These are phyloP conservation scores for Pseudoneurospora amorphoporcata DNA, from an alignment of 495 filamentous ascomycete genomes.

Conservation along the genomic window DNA sequence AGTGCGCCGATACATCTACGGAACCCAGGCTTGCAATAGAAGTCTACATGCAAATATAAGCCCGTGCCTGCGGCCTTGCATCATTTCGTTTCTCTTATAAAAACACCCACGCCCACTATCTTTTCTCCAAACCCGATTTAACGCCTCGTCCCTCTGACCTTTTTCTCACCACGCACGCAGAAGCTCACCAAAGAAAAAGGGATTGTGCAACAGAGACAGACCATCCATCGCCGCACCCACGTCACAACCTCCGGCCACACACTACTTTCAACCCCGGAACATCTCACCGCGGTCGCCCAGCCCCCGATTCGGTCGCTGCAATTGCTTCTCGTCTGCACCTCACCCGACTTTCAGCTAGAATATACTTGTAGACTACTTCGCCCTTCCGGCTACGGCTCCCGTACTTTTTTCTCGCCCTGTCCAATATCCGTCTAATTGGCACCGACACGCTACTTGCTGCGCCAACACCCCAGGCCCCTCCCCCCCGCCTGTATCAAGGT, in stretches of 20 bases:
- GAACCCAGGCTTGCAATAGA: background rate
- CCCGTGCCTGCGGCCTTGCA: background rate
- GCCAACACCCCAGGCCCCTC: background rate
- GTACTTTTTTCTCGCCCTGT: background rate
- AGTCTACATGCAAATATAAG: background rate
- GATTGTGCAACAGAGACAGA: background rate
- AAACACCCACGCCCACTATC: background rate
- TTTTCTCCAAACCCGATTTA: background rate
- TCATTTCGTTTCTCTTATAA: background rate
- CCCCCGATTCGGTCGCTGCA: slow-evolving; percentile 4
- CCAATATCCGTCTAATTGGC: background rate
- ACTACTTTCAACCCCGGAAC: background rate
- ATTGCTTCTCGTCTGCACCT: background rate
- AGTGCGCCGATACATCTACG: background rate
- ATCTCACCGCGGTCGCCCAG: slow-evolving; percentile 4
- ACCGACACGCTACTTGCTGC: background rate
- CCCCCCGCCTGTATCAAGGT: background rate
- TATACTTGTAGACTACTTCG: background rate
- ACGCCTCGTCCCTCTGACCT: background rate
- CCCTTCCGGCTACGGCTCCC: background rate
- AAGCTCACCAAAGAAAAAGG: background rate
- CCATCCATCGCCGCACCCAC: background rate
- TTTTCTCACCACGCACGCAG: background rate
- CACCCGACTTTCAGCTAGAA: background rate
- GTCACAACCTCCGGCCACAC: background rate